Percentiles rank a stretch among this genome's conserved stretches.
These are phyloP conservation scores for Neopestalotiopsis sp. DNA, from an alignment of 2,329 filamentous ascomycete species.

Conservation along the genomic window DNA sequence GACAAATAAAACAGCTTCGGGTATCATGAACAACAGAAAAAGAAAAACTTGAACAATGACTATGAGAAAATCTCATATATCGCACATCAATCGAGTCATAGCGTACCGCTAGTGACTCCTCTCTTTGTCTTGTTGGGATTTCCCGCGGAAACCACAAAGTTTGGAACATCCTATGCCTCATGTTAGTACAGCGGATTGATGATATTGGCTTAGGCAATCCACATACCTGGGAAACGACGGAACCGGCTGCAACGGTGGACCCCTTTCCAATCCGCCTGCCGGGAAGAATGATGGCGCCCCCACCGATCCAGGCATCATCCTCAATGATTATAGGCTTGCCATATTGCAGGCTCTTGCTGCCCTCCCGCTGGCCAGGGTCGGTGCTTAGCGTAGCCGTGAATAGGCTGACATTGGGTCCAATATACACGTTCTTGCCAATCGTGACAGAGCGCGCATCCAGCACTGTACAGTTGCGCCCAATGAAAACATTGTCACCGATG, in stretches of 20 bases:
- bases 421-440: conserved; percentile 78
- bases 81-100: conserved; percentile 9
- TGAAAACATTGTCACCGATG: conserved; percentile 83
- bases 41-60: conserved; percentile 11
- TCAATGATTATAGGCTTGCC: conserved; percentile 79
- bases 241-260: conserved; percentile 80
- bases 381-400: conserved; percentile 76
- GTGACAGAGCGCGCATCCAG: conserved; percentile 84
- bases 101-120: conserved; percentile 34
- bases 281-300: conserved; percentile 77
- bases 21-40: conserved; percentile 26
- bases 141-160: conserved; percentile 72
- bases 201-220: conserved; percentile 10
- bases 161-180: conserved; percentile 61
- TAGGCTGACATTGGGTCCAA: conserved; percentile 86
- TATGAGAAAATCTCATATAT: not conserved
- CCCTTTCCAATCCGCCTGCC: conserved; percentile 83
- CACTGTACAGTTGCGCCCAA: conserved; percentile 84
- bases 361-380: conserved; percentile 76
- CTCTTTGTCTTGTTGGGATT: conserved; percentile 69
- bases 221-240: conserved; percentile 69
- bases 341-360: conserved; percentile 73
- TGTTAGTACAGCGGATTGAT: not conserved
- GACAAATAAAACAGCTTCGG: conserved; percentile 17
- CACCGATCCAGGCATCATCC: conserved; percentile 84